Evolutionary conservation across 2,329 filamentous ascomycete species (phyloP), one percentile per base, ranked within the genome.

Genomic region (Verticillium dahliae): DNA sequence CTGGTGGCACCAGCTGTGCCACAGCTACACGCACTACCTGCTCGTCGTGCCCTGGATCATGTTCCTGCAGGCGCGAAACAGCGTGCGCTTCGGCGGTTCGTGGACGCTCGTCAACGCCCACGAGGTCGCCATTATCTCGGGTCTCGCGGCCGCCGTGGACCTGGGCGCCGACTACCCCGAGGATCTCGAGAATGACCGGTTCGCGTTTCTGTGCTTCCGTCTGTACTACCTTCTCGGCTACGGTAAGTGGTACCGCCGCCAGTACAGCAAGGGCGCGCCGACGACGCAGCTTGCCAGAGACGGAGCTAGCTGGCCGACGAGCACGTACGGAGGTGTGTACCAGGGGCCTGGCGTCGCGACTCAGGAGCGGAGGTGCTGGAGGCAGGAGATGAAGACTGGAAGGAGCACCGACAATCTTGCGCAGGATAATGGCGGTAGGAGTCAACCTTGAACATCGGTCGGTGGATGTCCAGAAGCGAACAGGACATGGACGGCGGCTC

Each of bases 91-190:
- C 68, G 87, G 86, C 1, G 84, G 80, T 1, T 78, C 81, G 18
- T 90, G 87, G 87, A 90, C 87, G 0, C 78, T 90, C 62, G 83
- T 90, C 62, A 86, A 87, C 63, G 84, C 84, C 1, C 84, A 90
- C 68, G 88, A 90, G 70, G 81, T 88, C 14, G 88, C 88, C 13
- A 82, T 87, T 62, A 85, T 90, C 65, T 85, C 82, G 39, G 88
- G 88, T 1, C 85, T 90, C 58, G 85, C 86, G 3, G 88, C 87
- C 1, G 88, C 88, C 0, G 86, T 89, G 22, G 84, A 88, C 64
- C 74, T 90, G 13, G 88, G 88, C 1, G 88, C 87, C 0, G 74
- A 75, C 6, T 90, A 90, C 67, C 85, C 85, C 0, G 81, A 81
- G 63, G 85, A 88, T 66, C 69, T 89, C 1, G 85, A 88, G 72